Evolutionary conservation across 2,329 filamentous ascomycete species (phyloP).

Genomic region (Trichoderma sp.): DNA sequence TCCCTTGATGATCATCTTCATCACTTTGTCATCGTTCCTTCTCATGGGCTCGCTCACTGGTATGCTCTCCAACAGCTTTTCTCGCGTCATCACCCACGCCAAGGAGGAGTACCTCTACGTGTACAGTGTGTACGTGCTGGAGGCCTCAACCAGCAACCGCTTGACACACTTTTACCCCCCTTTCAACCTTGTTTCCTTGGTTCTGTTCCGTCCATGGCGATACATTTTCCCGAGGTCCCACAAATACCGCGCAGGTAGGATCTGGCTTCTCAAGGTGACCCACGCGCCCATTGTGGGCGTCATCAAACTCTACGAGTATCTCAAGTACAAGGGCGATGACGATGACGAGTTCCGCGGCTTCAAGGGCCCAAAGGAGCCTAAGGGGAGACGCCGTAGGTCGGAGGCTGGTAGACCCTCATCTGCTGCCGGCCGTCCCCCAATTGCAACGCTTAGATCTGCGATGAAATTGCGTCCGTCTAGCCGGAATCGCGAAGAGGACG

Average conservation of each 20-base stretch:
- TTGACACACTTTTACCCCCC: constrained; percentile 69
- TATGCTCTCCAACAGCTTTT: constrained; percentile 74
- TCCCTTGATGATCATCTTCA: constrained; percentile 67
- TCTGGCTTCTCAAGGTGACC: constrained; percentile 60
- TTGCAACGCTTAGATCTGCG: constrained; percentile 22
- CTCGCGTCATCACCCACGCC: constrained; percentile 59
- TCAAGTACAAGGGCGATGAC: constrained; percentile 37
- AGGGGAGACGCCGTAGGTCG: constrained; percentile 24
- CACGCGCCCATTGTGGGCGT: constrained; percentile 66
- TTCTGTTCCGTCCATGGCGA: constrained; percentile 69
- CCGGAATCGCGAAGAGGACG: constrained; percentile 31
- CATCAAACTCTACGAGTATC: constrained; percentile 65
- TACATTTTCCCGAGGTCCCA: constrained; percentile 63
- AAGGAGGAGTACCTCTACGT: constrained; percentile 77
- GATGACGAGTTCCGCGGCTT: constrained; percentile 47
- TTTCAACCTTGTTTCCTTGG: constrained; percentile 70
- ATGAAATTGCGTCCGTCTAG: constrained; percentile 16
- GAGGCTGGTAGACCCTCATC: constrained; percentile 22
- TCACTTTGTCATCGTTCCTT: constrained; percentile 73
- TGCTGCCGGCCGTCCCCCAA: constrained; percentile 16
- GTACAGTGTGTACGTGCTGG: constrained; percentile 63
- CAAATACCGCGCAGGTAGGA: constrained; percentile 60
- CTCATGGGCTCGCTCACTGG: constrained; percentile 76
- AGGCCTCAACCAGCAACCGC: constrained; percentile 65
- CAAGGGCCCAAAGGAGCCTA: constrained; percentile 42